Conservation (phyloP, 305 asterid genomes). For the Ajuga reptans region DNA sequence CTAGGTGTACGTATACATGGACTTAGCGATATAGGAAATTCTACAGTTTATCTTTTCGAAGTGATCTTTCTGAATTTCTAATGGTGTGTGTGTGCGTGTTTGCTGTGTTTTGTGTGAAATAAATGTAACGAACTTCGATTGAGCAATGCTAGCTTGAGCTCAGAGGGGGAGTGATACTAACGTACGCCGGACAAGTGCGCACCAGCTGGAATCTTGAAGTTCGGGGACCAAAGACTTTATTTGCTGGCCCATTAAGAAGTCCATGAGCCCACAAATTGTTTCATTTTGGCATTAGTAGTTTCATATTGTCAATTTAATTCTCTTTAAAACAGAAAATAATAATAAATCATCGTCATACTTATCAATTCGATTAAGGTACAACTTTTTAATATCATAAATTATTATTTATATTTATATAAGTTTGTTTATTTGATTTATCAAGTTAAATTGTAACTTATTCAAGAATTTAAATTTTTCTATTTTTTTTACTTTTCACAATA, state of each 20-base stretch:
- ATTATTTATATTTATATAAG: too few species aligned
- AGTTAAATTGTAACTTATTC: too few species aligned
- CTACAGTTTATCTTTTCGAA: neutral
- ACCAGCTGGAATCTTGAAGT: constrained; percentile 20
- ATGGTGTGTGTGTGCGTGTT: neutral
- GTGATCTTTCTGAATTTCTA: neutral
- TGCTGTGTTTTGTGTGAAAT: constrained; percentile 14
- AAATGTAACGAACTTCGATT: constrained; percentile 26
- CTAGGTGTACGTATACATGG: constrained; percentile 26
- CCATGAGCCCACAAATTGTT: neutral
- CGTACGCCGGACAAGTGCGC: constrained; percentile 27
- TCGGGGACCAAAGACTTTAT: neutral
- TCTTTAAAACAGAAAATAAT: too few species aligned
- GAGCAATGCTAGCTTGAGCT: neutral
- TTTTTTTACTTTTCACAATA: too few species aligned
- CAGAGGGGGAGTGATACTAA: constrained; percentile 13
- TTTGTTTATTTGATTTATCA: too few species aligned
- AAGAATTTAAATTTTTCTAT: too few species aligned
- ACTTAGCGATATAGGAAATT: constrained; percentile 9
- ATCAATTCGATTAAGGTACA: too few species aligned
- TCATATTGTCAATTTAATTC: neutral
- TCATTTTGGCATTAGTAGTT: neutral
- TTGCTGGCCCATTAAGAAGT: constrained; percentile 6
- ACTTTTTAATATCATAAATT: too few species aligned
- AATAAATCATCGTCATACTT: too few species aligned